Evolutionary conservation across 345 rosid species (phyloP).

Genomic region (Eucalyptus cloeziana): DNA sequence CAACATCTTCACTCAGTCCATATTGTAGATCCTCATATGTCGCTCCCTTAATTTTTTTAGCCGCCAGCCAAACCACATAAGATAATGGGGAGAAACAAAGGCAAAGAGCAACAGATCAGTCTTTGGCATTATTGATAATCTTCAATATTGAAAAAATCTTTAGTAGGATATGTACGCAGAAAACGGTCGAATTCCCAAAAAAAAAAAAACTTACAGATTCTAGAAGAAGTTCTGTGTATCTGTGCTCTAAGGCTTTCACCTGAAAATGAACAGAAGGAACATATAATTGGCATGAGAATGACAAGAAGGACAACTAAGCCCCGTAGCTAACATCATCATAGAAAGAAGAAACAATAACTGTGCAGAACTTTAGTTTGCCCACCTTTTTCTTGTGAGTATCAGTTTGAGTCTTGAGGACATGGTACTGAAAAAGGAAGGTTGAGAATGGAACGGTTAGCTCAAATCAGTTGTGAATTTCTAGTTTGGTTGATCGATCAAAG

Average conservation of each 20-base stretch:
- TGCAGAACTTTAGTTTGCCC: background rate
- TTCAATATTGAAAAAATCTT: background rate
- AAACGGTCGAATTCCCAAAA: background rate
- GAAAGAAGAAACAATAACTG: background rate
- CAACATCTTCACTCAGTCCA: background rate
- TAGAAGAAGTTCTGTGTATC: background rate
- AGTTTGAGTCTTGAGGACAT: constrained; percentile 33
- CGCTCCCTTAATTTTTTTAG: background rate
- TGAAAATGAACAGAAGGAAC: background rate
- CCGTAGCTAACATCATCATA: background rate
- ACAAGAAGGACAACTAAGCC: background rate
- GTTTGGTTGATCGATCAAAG: background rate
- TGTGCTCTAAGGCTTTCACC: background rate
- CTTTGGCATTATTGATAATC: background rate
- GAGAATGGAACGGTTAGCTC: background rate
- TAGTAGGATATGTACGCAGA: background rate
- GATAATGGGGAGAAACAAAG: background rate
- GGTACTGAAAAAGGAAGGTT: constrained; percentile 14
- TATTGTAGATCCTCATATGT: background rate
- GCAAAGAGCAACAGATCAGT: background rate
- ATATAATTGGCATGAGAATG: background rate
- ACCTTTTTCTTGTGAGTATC: constrained; percentile 45
- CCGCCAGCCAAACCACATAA: background rate
- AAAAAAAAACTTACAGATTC: background rate
- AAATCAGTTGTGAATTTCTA: background rate